These are phyloP conservation scores for Lodderomyces jiufengensis DNA, from an alignment of 1,139 yeast genomes.

Conservation along the genomic window DNA sequence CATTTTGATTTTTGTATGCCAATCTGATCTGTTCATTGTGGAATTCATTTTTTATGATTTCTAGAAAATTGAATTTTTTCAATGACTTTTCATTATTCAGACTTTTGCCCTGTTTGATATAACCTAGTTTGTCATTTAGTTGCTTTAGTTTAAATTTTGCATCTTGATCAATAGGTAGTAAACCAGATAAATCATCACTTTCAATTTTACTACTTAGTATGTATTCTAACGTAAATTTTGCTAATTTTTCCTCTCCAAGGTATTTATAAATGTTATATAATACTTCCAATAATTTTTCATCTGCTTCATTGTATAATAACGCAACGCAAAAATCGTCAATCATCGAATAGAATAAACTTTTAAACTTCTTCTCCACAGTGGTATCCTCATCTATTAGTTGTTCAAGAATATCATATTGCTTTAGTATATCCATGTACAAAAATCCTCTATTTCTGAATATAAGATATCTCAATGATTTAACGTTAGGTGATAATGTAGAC, in stretches of 20 bases:
- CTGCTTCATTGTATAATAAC: slow-evolving; percentile 63
- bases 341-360: slow-evolving; percentile 36
- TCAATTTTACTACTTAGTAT: slow-evolving; percentile 47
- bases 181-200: slow-evolving; percentile 43
- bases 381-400: slow-evolving; percentile 2
- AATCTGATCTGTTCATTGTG: slow-evolving; percentile 17
- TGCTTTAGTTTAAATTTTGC: not conserved
- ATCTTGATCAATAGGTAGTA: slow-evolving; percentile 24
- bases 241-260: slow-evolving; percentile 47
- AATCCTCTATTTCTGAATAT: slow-evolving; percentile 81
- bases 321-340: slow-evolving; percentile 57
- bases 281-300: slow-evolving; percentile 46
- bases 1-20: slow-evolving; percentile 8
- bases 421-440: slow-evolving; percentile 52
- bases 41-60: slow-evolving; percentile 28
- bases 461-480: slow-evolving; percentile 69
- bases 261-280: slow-evolving; percentile 48
- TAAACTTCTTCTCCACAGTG: slow-evolving; percentile 13
- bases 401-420: slow-evolving; percentile 4
- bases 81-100: not conserved
- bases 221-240: slow-evolving; percentile 64
- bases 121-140: not conserved
- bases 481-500: slow-evolving; percentile 58
- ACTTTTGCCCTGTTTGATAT: not conserved
- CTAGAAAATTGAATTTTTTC: slow-evolving; percentile 20